Base-by-base conservation (phyloP, 73 alveolate species). In the Uronychia binucleata region DNA sequence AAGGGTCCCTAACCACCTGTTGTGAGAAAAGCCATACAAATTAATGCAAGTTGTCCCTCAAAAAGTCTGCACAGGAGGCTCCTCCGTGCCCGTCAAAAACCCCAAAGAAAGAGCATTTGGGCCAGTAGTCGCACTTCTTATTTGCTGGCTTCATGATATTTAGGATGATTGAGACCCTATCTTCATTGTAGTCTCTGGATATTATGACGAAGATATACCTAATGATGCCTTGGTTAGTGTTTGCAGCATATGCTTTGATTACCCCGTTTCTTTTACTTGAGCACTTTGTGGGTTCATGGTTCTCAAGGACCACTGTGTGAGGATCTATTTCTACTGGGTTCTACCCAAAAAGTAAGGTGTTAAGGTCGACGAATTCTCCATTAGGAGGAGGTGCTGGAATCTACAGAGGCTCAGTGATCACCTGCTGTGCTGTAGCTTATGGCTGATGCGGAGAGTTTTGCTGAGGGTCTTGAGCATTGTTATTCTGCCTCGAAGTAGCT, bases 81-180 rank as follows among this genome's bases (percentile, higher is more conserved):
- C 97, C 97, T 0, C 94, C 97, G 80, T 92, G 97, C 25, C 97
- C 97, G 84, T 92, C 97, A 79, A 82, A 92, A 57, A 92, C 80
- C 26, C 91, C 94, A 74, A 92, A 88, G 80, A 79, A 92, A 8
- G 97, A 90, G 59, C 88, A 80, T 84, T 88, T 92, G 26, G 97
- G 97, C 97, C 97, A 92, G 33, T 77, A 79, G 1, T 57, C 85
- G 34, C 91, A 86, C 67, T 77, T 77, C 57, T 58, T 85, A 59
- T 81, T 83, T 28, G 82, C 77, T 0, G 97, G 97, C 59, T 92
- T 92, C 85, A 81, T 86, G 76, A 92, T 88, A 78, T 88, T 83
- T 27, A 92, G 80, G 30, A 92, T 87, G 8, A 92, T 92, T 1
- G 94, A 82, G 30, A 91, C 96, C 46, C 92, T 75, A 78, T 91